Conservation (phyloP, 2,329 filamentous ascomycete genomes). For the Dactylella cylindrospora region DNA sequence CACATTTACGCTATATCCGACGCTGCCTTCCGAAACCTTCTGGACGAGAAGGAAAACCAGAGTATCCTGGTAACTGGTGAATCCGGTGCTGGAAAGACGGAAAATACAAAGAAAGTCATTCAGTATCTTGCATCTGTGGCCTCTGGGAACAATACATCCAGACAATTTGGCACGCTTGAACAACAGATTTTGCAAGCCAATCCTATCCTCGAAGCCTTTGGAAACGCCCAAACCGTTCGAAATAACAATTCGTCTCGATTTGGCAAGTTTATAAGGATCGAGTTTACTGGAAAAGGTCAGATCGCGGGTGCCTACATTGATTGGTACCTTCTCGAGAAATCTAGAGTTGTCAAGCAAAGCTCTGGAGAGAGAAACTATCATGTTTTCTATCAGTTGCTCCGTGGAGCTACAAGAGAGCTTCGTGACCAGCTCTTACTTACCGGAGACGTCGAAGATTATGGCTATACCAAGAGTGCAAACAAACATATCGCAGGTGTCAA, state of each 20-base stretch:
- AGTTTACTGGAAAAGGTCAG: constrained; percentile 82
- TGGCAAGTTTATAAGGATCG: constrained; percentile 97
- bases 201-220: constrained; percentile 95
- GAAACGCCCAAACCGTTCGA: constrained; percentile 94
- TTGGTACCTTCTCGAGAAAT: constrained; percentile 98
- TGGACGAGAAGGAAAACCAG: constrained; percentile 93
- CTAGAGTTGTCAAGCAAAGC: constrained; percentile 89
- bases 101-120: constrained; percentile 99
- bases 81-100: constrained; percentile 95
- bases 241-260: constrained; percentile 99
- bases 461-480: constrained; percentile 88
- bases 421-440: constrained; percentile 76
- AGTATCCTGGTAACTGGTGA: constrained; percentile 98
- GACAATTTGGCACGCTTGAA: constrained; percentile 80
- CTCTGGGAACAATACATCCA: constrained; percentile 69
- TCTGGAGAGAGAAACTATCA: constrained; percentile 91
- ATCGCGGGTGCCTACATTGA: constrained; percentile 97
- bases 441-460: constrained; percentile 78
- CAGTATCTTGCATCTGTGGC: constrained; percentile 96
- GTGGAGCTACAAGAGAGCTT: constrained; percentile 72
- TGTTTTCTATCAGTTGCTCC: constrained; percentile 92
- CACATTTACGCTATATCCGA: constrained; percentile 98
- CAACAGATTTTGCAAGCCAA: constrained; percentile 96
- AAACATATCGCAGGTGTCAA: constrained; percentile 88
- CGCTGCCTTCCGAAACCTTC: constrained; percentile 89